Base-by-base conservation (phyloP, 2,329 filamentous ascomycete species). In the Aspergillus fijiensis region DNA sequence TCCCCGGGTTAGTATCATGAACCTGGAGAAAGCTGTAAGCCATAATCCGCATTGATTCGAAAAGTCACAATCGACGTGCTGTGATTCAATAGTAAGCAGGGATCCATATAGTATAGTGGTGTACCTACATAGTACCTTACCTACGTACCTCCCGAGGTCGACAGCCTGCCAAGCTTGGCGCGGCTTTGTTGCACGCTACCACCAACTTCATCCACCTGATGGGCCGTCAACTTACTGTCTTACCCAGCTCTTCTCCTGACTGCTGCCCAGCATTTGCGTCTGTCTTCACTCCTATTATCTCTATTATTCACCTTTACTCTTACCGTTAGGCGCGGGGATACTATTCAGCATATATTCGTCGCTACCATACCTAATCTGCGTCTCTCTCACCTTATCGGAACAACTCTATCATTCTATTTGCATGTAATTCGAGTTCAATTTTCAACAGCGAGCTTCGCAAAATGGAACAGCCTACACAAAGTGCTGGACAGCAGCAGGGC, bases 391-490 rank as follows among this genome's bases (percentile, higher is more conserved):
- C 5, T 23, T 16, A 12, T 31, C 27, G 10, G 29, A 45, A 6
- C 5, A 29, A 16, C 6, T 5, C 42, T 23, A 14, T 50, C 19
- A 56, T 39, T 67, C 9, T 5, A 16, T 45, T 16, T 45, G 39
- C 39, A 45, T 45, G 39, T 45, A 7, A 45, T 45, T 45, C 7
- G 11, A 16, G 9, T 9, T 12, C 39, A 12, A 12, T 45, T 19
- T 2, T 7, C 39, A 45, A 16, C n/a, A 45, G 39, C 39, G 6
- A n/a, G 16, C 16, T 45, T 7, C 14, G 6, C 6, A 45, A 19
- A 19, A 87, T 87, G 85, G 85, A 87, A 67, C 78, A 83, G 70
- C 78, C 82, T 65, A 79, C 83, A 55, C 77, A 82, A 63, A 78
- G 80, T 60, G 76, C 85, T 61, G 79, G 83, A 63, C 84, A 85